Evolutionary conservation across 106 monocot species (phyloP).

Genomic region (Dendrobium officinale): DNA sequence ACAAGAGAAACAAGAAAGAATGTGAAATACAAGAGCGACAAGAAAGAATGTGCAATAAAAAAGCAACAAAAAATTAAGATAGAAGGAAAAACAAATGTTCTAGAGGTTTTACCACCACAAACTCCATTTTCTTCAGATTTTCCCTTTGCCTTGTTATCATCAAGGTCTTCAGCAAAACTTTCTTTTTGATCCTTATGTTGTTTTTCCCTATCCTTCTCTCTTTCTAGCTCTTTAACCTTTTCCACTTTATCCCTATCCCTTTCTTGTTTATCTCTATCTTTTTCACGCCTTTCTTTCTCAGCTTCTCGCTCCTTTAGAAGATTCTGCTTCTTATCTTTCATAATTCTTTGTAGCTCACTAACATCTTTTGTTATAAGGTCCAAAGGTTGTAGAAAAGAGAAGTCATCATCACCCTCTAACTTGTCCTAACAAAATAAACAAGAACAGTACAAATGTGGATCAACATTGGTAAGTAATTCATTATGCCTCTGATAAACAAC

Average conservation of each 20-base stretch:
- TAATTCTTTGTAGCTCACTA: conserved; percentile 55
- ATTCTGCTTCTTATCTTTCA: conserved; percentile 72
- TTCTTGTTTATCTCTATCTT: conserved; percentile 39
- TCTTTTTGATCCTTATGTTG: conserved; percentile 33
- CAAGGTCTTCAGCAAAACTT: conserved; percentile 36
- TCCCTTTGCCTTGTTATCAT: conserved; percentile 32
- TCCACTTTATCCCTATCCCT: conserved; percentile 28
- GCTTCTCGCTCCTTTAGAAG: conserved; percentile 31
- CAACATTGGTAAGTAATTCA: not conserved
- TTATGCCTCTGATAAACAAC: not conserved
- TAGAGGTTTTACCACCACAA: conserved; percentile 32
- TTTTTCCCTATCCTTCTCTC: conserved; percentile 61
- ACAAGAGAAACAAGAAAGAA: too few species aligned
- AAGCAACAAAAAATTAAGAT: not conserved
- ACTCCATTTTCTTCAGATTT: conserved; percentile 49
- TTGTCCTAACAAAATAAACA: conserved; percentile 45
- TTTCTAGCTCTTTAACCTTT: conserved; percentile 49
- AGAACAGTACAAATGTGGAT: conserved; percentile 1
- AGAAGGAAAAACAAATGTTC: conserved; percentile 1
- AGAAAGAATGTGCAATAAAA: not conserved
- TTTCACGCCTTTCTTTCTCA: conserved; percentile 55
- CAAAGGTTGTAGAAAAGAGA: conserved; percentile 83
- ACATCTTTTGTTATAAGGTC: conserved; percentile 94
- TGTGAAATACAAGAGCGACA: too few species aligned
- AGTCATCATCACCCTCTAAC: conserved; percentile 54